A percentile compares a stretch with the other conserved stretches of the same genome.
These are phyloP conservation scores for Xylaria sp. DNA, from an alignment of 2,329 filamentous ascomycete species.

Conservation along the genomic window DNA sequence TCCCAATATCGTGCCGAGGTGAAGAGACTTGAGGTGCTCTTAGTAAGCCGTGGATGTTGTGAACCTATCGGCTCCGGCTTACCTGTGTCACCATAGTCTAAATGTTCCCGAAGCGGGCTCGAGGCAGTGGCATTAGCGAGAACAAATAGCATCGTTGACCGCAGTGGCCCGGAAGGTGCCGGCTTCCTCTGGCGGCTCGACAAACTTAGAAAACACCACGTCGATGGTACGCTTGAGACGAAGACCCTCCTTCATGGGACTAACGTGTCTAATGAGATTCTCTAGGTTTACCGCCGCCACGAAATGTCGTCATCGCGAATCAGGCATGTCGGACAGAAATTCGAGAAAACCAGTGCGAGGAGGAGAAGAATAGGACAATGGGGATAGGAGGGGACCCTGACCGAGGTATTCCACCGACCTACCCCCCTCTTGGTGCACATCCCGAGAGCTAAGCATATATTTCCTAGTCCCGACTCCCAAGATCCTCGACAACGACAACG, in stretches of 20 bases:
- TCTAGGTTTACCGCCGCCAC: conserved; percentile 1
- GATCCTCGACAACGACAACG: conserved; percentile 45
- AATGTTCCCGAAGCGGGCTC: conserved; percentile 53
- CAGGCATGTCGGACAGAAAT: background rate
- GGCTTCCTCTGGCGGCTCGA: conserved; percentile 50
- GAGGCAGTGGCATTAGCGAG: conserved; percentile 59
- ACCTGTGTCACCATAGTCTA: conserved; percentile 47
- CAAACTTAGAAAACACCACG: conserved; percentile 39
- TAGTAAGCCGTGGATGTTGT: conserved; percentile 26
- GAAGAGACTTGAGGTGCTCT: conserved; percentile 52
- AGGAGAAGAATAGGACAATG: background rate
- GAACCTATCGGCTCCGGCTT: background rate
- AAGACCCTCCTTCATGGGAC: background rate
- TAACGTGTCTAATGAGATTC: conserved; percentile 4
- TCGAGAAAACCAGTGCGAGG: background rate
- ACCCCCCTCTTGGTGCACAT: background rate
- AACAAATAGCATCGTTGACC: conserved; percentile 56
- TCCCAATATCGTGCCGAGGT: conserved; percentile 54
- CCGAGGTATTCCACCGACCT: conserved; percentile 11
- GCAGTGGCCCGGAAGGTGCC: conserved; percentile 48
- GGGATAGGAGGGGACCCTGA: background rate
- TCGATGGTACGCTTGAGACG: conserved; percentile 30
- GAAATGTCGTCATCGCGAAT: background rate
- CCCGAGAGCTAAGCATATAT: conserved; percentile 13
- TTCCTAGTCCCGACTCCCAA: conserved; percentile 33